These are phyloP conservation scores for Podospora fimiseda DNA, from an alignment of 495 filamentous ascomycete species.

Conservation along the genomic window DNA sequence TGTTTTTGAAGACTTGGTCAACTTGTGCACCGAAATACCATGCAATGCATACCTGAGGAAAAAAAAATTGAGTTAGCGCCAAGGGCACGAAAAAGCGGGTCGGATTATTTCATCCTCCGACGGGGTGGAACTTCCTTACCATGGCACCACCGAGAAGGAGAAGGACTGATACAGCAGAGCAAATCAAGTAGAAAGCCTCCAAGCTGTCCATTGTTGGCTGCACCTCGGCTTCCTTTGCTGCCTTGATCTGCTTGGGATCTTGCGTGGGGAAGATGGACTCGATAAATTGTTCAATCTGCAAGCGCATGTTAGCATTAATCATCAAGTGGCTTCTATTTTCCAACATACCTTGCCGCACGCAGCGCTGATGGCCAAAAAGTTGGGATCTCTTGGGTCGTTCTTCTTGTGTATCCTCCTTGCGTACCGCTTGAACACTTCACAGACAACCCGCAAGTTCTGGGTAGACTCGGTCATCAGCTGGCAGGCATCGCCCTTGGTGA, in stretches of 20 bases:
- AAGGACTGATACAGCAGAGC: conserved; percentile 28
- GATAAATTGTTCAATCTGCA: conserved; percentile 92
- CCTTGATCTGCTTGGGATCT: conserved; percentile 41
- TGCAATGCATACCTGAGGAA: conserved; percentile 55
- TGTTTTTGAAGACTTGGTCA: conserved; percentile 39
- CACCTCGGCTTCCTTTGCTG: conserved; percentile 11
- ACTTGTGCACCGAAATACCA: conserved; percentile 59
- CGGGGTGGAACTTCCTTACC: conserved; percentile 29
- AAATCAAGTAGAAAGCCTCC: conserved; percentile 33
- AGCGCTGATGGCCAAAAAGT: conserved; percentile 87
- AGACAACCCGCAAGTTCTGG: conserved; percentile 75
- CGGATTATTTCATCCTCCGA: conserved; percentile 1
- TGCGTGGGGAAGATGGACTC: conserved; percentile 83
- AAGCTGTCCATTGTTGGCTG: conserved; percentile 24
- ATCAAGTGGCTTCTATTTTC: not conserved
- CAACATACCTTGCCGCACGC: conserved; percentile 74
- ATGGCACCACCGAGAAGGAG: conserved; percentile 37
- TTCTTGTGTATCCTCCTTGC: conserved; percentile 81
- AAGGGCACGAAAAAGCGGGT: not conserved
- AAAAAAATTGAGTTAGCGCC: not conserved
- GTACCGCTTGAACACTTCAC: conserved; percentile 70
- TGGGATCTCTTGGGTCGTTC: conserved; percentile 89
- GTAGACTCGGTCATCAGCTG: conserved; percentile 85
- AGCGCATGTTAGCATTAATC: conserved; percentile 2
- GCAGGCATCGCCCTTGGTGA: conserved; percentile 92